A percentile compares a stretch with the other conserved stretches of the same genome.
phyloP scores from a whole-genome alignment of 176 grass and related monocot species.

The Triticum aestivum region IWGSC_CS_RefSeq_v2.1 NC_057800.1:594398453-594398952 shows the following conservation, averaged over 20 bases:
- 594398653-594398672: background rate
- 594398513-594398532: background rate
- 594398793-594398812: slow-evolving; percentile 63
- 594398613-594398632: background rate
- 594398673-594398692: background rate
- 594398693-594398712: slow-evolving; percentile 56
- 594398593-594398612: background rate
- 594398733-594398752: slow-evolving; percentile 75
- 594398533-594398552: background rate
- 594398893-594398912: slow-evolving; percentile 87
- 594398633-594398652: background rate
- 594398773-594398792: slow-evolving; percentile 77
- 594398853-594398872: slow-evolving; percentile 81
- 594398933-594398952: slow-evolving; percentile 69
- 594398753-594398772: slow-evolving; percentile 54
- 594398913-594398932: slow-evolving; percentile 62
- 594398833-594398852: slow-evolving; percentile 61
- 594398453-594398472: background rate
- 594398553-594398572: background rate
- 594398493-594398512: slow-evolving; percentile 13
- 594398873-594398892: slow-evolving; percentile 40
- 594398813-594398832: slow-evolving; percentile 72
- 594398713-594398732: slow-evolving; percentile 59
- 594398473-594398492: slow-evolving; percentile 9
- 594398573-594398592: background rate